Conservation (phyloP, 2,329 filamentous ascomycete species). For the Torrubiella hemipterigena region DNA sequence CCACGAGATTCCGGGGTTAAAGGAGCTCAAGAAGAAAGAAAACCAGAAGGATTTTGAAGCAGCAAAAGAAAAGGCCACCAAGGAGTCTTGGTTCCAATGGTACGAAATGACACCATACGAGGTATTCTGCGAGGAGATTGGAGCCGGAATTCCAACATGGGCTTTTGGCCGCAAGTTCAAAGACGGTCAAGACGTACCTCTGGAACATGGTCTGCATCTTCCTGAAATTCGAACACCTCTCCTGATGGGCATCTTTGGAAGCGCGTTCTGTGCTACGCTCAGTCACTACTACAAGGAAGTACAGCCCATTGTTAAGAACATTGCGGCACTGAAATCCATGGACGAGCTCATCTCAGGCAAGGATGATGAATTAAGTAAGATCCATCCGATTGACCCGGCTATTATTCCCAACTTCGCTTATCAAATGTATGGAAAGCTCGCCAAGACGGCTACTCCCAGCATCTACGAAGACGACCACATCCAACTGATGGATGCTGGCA, state of each 20-base stretch:
- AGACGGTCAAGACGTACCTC: slow-evolving; percentile 40
- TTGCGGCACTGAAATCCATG: slow-evolving; percentile 64
- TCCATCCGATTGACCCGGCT: slow-evolving; percentile 90
- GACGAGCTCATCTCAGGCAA: slow-evolving; percentile 75
- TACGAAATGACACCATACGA: slow-evolving; percentile 93
- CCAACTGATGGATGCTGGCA: slow-evolving; percentile 90
- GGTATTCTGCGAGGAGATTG: slow-evolving; percentile 87
- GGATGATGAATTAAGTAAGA: slow-evolving; percentile 74
- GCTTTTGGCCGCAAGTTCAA: slow-evolving; percentile 76
- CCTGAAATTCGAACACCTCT: slow-evolving; percentile 78
- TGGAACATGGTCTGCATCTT: slow-evolving; percentile 55
- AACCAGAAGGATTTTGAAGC: slow-evolving; percentile 28
- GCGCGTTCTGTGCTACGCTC: slow-evolving; percentile 88
- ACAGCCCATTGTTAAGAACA: slow-evolving; percentile 62
- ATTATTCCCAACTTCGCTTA: slow-evolving; percentile 81
- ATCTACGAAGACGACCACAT: slow-evolving; percentile 61
- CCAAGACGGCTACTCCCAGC: slow-evolving; percentile 64
- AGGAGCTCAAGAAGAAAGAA: slow-evolving; percentile 18
- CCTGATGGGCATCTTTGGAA: slow-evolving; percentile 90
- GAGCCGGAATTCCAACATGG: slow-evolving; percentile 90
- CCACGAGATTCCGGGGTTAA: slow-evolving; percentile 75
- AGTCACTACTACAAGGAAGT: slow-evolving; percentile 95
- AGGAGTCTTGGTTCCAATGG: slow-evolving; percentile 93
- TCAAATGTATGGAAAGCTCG: slow-evolving; percentile 65
- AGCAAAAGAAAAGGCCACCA: slow-evolving; percentile 39